phyloP scores from a whole-genome alignment of 2,329 filamentous ascomycete genomes.

The Monosporascus ibericus region DNA sequence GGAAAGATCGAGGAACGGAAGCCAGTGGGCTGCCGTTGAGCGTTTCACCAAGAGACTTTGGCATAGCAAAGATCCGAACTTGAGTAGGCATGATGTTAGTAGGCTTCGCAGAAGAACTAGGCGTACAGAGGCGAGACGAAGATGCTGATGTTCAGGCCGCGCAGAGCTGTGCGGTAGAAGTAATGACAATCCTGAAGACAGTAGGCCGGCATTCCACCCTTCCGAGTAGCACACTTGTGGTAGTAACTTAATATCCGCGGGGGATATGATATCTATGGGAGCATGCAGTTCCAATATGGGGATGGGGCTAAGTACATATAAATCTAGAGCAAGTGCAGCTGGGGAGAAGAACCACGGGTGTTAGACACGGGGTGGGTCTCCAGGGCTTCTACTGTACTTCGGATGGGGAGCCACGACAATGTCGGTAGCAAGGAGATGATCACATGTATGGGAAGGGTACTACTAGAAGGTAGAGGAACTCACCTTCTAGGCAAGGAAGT shows the following conservation, averaged over 20 bases:
- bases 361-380: not conserved
- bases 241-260: conserved; percentile 8
- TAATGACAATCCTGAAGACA: conserved; percentile 86
- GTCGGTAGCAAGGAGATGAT: conserved; percentile 14
- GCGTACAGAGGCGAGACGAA: conserved; percentile 70
- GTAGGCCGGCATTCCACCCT: conserved; percentile 68
- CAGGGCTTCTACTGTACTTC: conserved; percentile 1
- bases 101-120: conserved; percentile 37
- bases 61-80: conserved; percentile 66
- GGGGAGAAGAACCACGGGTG: not conserved
- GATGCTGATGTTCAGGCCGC: conserved; percentile 77
- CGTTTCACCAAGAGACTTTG: conserved; percentile 67
- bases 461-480: conserved; percentile 23
- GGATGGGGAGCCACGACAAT: conserved; percentile 12
- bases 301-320: not conserved
- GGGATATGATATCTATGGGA: conserved; percentile 5
- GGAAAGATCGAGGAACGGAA: conserved; percentile 34
- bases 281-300: not conserved
- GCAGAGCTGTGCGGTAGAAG: conserved; percentile 85
- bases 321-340: not conserved
- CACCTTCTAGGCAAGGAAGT: conserved; percentile 17
- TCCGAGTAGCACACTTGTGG: conserved; percentile 21
- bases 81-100: conserved; percentile 54
- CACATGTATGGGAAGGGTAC: conserved; percentile 22
- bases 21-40: conserved; percentile 43